Evolutionary conservation across 2,329 filamentous ascomycete species (phyloP).

Genomic region (Fusarium transvaalense): DNA sequence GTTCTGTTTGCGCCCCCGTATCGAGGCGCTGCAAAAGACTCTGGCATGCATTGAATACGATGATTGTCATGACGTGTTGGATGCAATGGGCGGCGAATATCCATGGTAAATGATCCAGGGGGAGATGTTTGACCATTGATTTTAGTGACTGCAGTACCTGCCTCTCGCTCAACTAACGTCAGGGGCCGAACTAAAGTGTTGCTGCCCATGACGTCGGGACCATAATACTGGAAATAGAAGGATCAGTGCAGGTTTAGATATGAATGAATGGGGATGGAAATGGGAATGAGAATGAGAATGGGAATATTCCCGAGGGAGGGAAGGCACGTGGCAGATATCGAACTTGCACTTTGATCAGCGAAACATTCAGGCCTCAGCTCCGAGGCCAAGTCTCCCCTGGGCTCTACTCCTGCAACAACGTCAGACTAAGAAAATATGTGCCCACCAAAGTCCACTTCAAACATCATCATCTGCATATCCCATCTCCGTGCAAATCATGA

Average conservation of each 20-base stretch:
- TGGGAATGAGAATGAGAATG: conserved; percentile 10
- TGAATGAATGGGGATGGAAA: no score
- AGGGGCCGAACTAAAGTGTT: conserved; percentile 5
- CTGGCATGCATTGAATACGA: conserved; percentile 10
- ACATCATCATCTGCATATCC: conserved; percentile 11
- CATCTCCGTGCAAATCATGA: conserved; percentile 19
- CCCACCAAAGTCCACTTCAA: conserved; percentile 12
- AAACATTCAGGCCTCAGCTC: conserved; percentile 27
- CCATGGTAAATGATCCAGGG: background rate
- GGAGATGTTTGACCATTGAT: background rate
- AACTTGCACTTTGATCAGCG: background rate
- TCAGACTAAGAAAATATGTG: background rate
- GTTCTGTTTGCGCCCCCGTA: background rate
- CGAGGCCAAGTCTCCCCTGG: conserved; percentile 1
- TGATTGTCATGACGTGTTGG: conserved; percentile 12
- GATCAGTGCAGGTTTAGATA: conserved; percentile 1
- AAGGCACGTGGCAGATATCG: conserved; percentile 36
- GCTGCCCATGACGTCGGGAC: conserved; percentile 13
- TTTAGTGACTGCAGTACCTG: background rate
- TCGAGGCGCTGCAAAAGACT: background rate
- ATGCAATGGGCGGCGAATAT: conserved; percentile 1
- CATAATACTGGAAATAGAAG: conserved; percentile 12
- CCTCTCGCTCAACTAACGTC: background rate
- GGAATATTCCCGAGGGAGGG: conserved; percentile 18
- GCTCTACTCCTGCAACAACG: conserved; percentile 1